A percentile compares a stretch with the other conserved stretches of the same genome.
Evolutionary conservation across 2,329 filamentous ascomycete genomes (phyloP).

Genomic region (Ophiocordyceps robertsii): DNA sequence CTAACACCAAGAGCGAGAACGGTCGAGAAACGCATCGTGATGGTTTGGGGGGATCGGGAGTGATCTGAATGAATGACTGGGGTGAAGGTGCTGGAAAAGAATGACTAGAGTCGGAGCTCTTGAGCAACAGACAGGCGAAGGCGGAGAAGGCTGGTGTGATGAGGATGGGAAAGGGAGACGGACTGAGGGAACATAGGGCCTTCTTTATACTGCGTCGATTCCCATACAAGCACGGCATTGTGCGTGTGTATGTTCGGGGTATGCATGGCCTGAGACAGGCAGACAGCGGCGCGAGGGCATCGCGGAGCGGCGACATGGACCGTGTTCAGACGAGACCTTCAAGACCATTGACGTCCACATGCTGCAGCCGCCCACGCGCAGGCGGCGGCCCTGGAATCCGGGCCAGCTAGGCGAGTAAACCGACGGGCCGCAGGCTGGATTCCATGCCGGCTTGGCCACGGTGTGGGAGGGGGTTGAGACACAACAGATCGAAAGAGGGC

Average conservation of each 20-base stretch:
- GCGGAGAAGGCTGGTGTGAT: background rate
- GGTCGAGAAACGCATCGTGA: background rate
- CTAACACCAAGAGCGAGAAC: background rate
- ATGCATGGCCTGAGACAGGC: background rate
- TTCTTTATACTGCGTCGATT: background rate
- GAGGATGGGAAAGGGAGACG: background rate
- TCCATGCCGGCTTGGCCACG: too few species aligned
- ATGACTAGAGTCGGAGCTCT: background rate
- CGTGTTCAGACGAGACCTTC: too few species aligned
- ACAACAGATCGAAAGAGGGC: too few species aligned
- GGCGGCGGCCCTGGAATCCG: too few species aligned
- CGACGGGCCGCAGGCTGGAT: too few species aligned
- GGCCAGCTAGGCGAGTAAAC: too few species aligned
- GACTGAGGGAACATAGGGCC: background rate
- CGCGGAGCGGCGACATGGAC: too few species aligned
- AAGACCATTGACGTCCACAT: too few species aligned
- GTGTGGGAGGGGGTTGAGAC: too few species aligned
- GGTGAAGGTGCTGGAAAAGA: background rate
- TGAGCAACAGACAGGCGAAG: background rate
- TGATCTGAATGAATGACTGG: background rate
- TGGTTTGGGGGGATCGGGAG: background rate
- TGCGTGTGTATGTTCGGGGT: background rate
- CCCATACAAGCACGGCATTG: background rate
- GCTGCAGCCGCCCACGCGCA: too few species aligned
- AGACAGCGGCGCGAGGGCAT: background rate